Percentiles rank a stretch among this genome's conserved stretches.
Evolutionary conservation across 2,329 filamentous ascomycete genomes (phyloP).

Genomic region (Chaetomiaceae sp.): DNA sequence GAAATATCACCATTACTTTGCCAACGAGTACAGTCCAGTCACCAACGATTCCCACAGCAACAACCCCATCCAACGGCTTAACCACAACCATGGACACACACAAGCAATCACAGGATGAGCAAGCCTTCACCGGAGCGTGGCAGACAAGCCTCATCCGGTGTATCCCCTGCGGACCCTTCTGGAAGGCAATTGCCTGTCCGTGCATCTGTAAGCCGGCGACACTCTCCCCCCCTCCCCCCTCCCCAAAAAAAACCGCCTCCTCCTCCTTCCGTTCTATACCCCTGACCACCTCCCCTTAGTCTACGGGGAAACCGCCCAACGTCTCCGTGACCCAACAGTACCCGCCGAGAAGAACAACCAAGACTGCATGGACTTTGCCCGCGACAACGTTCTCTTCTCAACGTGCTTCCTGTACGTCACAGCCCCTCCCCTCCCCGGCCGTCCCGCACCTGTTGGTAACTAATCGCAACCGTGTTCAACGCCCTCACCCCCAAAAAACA

Average conservation of each 20-base stretch:
- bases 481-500: too few relatives aligned
- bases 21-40: too few relatives aligned
- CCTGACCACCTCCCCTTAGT: not conserved
- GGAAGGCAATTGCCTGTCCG: not conserved
- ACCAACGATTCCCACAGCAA: too few relatives aligned
- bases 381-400: not conserved
- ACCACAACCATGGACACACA: not conserved
- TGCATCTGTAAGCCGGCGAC: not conserved
- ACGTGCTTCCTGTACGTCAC: too few relatives aligned
- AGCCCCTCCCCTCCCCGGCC: too few relatives aligned
- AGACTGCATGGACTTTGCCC: not conserved
- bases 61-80: too few relatives aligned
- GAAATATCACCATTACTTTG: too few relatives aligned
- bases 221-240: too few relatives aligned
- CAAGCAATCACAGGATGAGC: not conserved
- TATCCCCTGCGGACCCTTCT: not conserved
- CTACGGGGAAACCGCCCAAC: not conserved
- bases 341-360: not conserved
- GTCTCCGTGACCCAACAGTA: not conserved
- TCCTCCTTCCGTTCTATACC: not conserved
- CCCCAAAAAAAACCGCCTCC: too few relatives aligned
- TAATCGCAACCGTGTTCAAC: too few relatives aligned
- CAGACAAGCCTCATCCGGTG: not conserved
- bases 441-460: too few relatives aligned
- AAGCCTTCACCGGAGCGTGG: not conserved